Base-by-base conservation (phyloP, 2,329 filamentous ascomycete species). In the Talaromyces sp. region DNA sequence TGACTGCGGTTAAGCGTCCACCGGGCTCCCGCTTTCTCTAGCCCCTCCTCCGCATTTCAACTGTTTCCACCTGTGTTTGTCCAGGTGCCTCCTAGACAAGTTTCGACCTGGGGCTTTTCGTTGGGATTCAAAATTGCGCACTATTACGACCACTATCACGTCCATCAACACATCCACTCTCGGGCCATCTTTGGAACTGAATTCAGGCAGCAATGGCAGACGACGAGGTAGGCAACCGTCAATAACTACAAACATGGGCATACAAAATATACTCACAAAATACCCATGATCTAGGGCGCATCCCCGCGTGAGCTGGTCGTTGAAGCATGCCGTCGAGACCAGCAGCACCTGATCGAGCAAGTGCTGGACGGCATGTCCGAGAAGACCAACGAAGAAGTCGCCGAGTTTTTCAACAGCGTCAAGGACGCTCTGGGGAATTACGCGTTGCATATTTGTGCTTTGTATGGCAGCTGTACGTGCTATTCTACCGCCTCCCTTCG, bases 241-340 rank as follows among this genome's bases (percentile, higher is more conserved):
- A 4, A 6, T 34, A 23, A 40, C 62, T 33, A 33, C 30, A 50
- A 57, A 6, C 40, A 42, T 27, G 8, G 8, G 3, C 9, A 47
- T 4, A 36, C 23, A 12, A 36, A 36, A 36, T 7, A 12, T 8
- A 12, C 44, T 47, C 18, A 47, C 44, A 47, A 23, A 4, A 47
- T 27, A 47, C 18, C 44, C 8, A 47, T 8, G 4, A 47, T 47
- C 18, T 8, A 96, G 89, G 95, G 94, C 74, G 94, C 94, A 68
- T 91, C 91, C 63, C 86, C 88, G 54, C 84, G 88, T 75, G 94
- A 98, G 81, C 85, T 91, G 71, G 85, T 98, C 69, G 87, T 98
- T 78, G 94, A 96, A 81, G 91, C 95, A 70, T 96, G 91, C 79
- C 91, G 94, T 64, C 87, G 92, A 72, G 94, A 98, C 83, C 97